Base-by-base conservation (phyloP, 805 yeast species). In the Sugiyamaella smithiae region DNA sequence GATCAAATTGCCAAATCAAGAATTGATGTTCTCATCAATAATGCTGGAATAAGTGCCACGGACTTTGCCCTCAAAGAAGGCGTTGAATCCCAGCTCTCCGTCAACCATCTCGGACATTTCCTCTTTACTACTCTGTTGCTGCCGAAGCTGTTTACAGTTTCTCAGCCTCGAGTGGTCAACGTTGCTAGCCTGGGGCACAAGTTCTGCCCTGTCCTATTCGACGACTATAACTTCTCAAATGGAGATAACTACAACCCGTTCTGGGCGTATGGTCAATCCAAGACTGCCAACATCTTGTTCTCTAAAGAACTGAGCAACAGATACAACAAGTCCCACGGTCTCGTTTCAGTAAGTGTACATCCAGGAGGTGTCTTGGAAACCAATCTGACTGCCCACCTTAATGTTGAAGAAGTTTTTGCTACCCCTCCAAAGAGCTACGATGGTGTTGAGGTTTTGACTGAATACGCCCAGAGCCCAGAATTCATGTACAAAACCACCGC, bases 1-100 rank as follows among this genome's bases (percentile, higher is more conserved):
- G 35, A 32, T 28, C 31, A 25, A 8, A 40, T 36, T 19, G 14
- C 26, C 14, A 31, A 26, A 17, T 14, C 68, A 16, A n/a, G n/a
- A n/a, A 62, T 88, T 23, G 81, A 86, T 62, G 65, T 87, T 19
- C 70, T 88, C 26, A 74, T 88, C 40, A 79, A 85, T 57, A 88
- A 87, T 64, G 90, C 95, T 1, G 93, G 95, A 1, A 79, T 84
- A 3, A 82, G 85, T 80, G 89, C 85, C 12, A 70, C 82, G 12
- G 91, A 95, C 0, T 81, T 70, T 62, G 70, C 76, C 14, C 84
- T 95, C 0, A 73, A 70, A 31, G 88, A 84, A 57, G 80, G 80
- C 2, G 85, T 84, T 61, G 96, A 88, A 63, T 73, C 85, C 11
- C 95, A 87, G 60, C 67, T 85, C 50, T 95, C 85, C 60, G 82